Base-by-base conservation (phyloP, 805 yeast species). In the Maudiozyma barnettii region DNA sequence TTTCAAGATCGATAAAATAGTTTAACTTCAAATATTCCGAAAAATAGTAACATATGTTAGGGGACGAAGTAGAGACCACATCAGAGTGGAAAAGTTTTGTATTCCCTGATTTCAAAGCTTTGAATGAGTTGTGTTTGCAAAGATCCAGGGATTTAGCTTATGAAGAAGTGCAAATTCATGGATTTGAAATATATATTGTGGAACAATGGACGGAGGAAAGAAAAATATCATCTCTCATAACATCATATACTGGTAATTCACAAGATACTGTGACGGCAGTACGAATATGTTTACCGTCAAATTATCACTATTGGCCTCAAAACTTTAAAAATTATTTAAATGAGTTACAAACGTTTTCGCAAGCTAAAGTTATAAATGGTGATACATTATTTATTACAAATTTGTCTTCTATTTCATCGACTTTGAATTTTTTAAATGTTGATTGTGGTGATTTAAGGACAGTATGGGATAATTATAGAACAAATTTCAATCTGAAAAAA, bases 171-270 rank as follows among this genome's bases (percentile, higher is more conserved):
- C 67, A 65, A 9, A 70, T 83, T 21, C 56, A 70, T 1, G 98
- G 99, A 1, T 88, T 84, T 60, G 98, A 93, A 64, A 76, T 85
- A 14, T 93, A 93, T 62, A 72, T 93, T 36, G 95, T 91, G 10
- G 98, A 93, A 63, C 97, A 91, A 64, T 93, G 99, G 99, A 82
- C 85, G 2, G 74, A 83, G 31, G 81, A 81, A 49, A 71, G 98
- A 41, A 71, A 76, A 39, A 68, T 79, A 12, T 80, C 85, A 22
- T 73, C 83, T 1, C 73, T 84, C 5, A 81, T 91, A 16, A 79
- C 93, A 1, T 78, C 91, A 0, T 93, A 77, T 63, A 91, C 98
- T 0, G 99, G 99, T 2, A 85, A 88, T 58, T 60, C 77, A 5
- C 70, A 71, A n/a, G 85, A 88, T 54, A 66, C 67, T 26, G 75